Evolutionary conservation across 1,139 yeast species (phyloP), one percentile per base, ranked within the genome.

Genomic region (Kodamaea alishanica): DNA sequence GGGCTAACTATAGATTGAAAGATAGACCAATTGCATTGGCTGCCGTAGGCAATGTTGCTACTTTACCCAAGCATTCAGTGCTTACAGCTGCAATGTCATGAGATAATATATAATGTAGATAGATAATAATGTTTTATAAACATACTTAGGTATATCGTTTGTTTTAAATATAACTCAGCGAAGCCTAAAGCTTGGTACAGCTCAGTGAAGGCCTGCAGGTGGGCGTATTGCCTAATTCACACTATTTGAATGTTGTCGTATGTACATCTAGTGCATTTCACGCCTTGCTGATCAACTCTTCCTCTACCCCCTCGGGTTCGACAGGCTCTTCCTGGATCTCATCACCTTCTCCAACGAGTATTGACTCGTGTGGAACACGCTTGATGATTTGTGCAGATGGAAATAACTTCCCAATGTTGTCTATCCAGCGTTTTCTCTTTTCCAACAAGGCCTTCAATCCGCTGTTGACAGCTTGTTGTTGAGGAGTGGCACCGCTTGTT

Each of bases 401-500:
- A 61, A 92, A 92, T 39, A 90, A 73, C 25, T 87, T 86, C 1
- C 97, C 97, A 48, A 94, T 87, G 58, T 82, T 87, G 22, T 76
- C 78, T 35, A 90, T 84, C 98, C 98, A 92, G 50, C 94, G 79
- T 44, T 63, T 68, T 42, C 98, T 78, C 63, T 92, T 92, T 48
- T 90, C 97, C 48, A 92, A 64, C 41, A 90, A 63, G 1, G 92
- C 81, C 50, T 81, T 76, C 43, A 90, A 72, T 2, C 96, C 92
- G 24, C 85, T 80, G 55, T 84, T 85, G 23, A 85, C 84, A 7
- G 82, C 81, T 41, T 66, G 73, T 39, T 65, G 75, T 47, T 66
- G 73, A 2, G 71, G 67, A 7, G 50, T 41, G 10, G 39, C 36
- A 15, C 20, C 20, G 20, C 20, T 15, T n/a, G 22, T 33, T 6